Evolutionary conservation across 345 rosid genomes (phyloP).

Genomic region (Lenwebbia sp.): DNA sequence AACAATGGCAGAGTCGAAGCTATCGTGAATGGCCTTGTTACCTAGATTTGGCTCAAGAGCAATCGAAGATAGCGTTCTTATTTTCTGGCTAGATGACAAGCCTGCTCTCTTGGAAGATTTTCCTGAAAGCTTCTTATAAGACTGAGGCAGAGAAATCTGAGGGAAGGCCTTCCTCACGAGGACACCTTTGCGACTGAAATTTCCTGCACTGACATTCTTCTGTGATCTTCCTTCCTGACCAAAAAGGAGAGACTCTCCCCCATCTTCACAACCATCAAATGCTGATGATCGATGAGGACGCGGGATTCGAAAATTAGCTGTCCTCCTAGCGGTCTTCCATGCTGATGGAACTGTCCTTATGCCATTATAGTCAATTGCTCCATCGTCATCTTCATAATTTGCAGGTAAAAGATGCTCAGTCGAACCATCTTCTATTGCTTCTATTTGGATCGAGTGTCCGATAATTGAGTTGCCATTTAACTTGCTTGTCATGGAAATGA

Average conservation of each 20-base stretch:
- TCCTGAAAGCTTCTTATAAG: conserved; percentile 33
- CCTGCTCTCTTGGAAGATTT: conserved; percentile 46
- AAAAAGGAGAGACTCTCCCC: conserved; percentile 15
- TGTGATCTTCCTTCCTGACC: conserved; percentile 35
- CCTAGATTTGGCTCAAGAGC: conserved; percentile 39
- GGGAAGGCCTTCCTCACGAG: conserved; percentile 27
- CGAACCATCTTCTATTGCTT: conserved; percentile 65
- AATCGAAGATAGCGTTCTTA: conserved; percentile 76
- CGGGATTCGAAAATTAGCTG: conserved; percentile 62
- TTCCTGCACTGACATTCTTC: conserved; percentile 23
- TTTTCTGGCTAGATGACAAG: conserved; percentile 60
- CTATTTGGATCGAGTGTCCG: conserved; percentile 82
- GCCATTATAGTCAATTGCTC: conserved; percentile 37
- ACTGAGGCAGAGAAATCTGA: conserved; percentile 27
- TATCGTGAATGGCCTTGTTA: conserved; percentile 17
- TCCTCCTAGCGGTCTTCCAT: conserved; percentile 93
- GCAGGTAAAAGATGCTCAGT: conserved; percentile 38
- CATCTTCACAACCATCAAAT: conserved; percentile 28
- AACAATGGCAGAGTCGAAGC: conserved; percentile 20
- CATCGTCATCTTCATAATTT: conserved; percentile 28
- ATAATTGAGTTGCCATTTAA: conserved; percentile 76
- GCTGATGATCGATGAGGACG: conserved; percentile 44
- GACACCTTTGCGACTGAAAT: conserved; percentile 28
- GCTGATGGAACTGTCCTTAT: conserved; percentile 46
- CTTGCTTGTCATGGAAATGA: conserved; percentile 77